Percentiles rank a stretch among this genome's conserved stretches.
phyloP scores from a whole-genome alignment of 169 alveolate genomes.

The Pseudocohnilembus persalinus region DNA sequence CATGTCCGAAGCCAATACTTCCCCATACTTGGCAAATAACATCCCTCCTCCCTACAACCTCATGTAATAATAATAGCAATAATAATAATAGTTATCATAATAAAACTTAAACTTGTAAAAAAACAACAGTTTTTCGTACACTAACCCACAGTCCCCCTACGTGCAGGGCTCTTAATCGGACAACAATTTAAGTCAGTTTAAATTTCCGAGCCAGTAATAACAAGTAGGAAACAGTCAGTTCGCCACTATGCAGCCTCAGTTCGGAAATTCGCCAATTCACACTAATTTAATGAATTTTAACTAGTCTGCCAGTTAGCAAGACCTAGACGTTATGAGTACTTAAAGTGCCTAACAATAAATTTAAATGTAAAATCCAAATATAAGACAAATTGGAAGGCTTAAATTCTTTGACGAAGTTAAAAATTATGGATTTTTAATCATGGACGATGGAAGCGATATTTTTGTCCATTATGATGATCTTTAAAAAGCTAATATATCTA shows the following conservation, averaged over 20 bases:
- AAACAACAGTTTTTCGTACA: neutral
- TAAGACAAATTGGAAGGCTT: constrained; percentile 51
- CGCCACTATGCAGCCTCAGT: neutral
- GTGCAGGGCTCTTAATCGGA: neutral
- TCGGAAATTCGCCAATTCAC: too few relatives aligned
- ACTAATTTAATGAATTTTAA: too few relatives aligned
- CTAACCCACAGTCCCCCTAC: neutral
- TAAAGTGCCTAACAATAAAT: neutral
- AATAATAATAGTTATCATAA: too few relatives aligned
- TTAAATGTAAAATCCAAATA: constrained; percentile 1
- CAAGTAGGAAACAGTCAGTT: neutral
- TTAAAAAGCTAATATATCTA: constrained; percentile 51
- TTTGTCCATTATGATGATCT: constrained; percentile 71
- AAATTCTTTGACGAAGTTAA: constrained; percentile 63
- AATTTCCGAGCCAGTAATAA: neutral
- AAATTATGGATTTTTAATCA: constrained; percentile 60
- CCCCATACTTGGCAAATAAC: neutral
- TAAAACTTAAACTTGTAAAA: neutral
- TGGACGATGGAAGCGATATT: constrained; percentile 66
- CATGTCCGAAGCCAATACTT: neutral
- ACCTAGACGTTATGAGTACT: neutral
- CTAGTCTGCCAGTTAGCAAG: neutral
- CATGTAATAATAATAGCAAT: neutral
- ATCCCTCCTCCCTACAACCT: neutral
- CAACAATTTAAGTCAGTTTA: too few relatives aligned